A percentile compares a stretch with the other conserved stretches of the same genome.
Evolutionary conservation across 1,284 basidiomycete species (phyloP).

Genomic region (Acaromyces ingoldii): DNA sequence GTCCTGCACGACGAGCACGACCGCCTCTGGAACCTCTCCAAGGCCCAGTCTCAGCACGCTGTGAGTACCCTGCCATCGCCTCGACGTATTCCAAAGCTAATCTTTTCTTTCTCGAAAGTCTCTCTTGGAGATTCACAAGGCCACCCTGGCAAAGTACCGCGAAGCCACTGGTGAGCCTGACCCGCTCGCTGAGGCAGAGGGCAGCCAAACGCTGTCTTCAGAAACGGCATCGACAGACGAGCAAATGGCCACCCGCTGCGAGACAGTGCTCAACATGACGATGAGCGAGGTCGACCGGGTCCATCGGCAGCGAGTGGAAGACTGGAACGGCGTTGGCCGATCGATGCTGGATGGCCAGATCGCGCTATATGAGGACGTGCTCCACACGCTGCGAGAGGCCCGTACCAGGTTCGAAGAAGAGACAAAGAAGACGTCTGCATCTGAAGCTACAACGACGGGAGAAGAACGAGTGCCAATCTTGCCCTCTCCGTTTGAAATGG

Average conservation of each 20-base stretch:
- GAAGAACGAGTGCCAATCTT: too few relatives aligned
- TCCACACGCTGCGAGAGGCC: constrained; percentile 19
- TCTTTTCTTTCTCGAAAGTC: constrained; percentile 55
- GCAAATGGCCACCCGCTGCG: constrained; percentile 64
- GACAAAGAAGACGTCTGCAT: too few relatives aligned
- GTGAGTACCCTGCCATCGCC: background rate
- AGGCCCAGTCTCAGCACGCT: constrained; percentile 64
- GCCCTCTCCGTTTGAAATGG: too few relatives aligned
- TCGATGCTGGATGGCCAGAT: constrained; percentile 30
- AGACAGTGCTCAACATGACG: constrained; percentile 75
- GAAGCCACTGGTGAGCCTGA: constrained; percentile 49
- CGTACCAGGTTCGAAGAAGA: background rate
- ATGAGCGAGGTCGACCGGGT: constrained; percentile 73
- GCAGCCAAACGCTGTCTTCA: constrained; percentile 1
- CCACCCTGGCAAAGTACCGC: constrained; percentile 53
- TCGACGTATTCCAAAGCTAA: background rate
- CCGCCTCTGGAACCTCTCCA: constrained; percentile 66
- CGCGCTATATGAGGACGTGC: constrained; percentile 24
- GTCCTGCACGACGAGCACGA: constrained; percentile 70
- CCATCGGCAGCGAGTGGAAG: constrained; percentile 32
- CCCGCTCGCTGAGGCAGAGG: background rate
- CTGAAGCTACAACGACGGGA: too few relatives aligned
- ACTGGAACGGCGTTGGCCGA: constrained; percentile 27
- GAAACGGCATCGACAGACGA: constrained; percentile 49
- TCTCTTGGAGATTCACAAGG: constrained; percentile 62